Conservation (phyloP, 2,329 filamentous ascomycete genomes). For the Raffaelea albimanens region DNA sequence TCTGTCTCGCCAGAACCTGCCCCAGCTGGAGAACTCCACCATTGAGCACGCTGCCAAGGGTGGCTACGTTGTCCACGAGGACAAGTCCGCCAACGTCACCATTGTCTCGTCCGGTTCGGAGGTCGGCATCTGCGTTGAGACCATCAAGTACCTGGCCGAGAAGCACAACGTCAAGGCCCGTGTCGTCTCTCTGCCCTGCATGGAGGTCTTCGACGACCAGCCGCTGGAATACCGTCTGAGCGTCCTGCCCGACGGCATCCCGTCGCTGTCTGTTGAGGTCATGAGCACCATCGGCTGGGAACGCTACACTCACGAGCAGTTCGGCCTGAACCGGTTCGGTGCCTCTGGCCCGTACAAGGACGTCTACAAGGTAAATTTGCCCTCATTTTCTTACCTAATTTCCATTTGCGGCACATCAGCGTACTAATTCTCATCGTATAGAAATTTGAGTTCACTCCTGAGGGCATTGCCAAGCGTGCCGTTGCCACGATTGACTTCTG, state of each 20-base stretch:
- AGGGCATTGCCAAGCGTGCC: constrained; percentile 93
- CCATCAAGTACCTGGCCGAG: constrained; percentile 82
- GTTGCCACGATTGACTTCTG: constrained; percentile 91
- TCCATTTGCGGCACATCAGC: constrained; percentile 24
- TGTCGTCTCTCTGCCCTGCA: constrained; percentile 92
- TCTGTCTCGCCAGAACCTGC: constrained; percentile 94
- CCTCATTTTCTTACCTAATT: background rate
- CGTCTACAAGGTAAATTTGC: constrained; percentile 70
- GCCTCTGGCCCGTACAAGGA: constrained; percentile 95
- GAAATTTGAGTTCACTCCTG: constrained; percentile 99
- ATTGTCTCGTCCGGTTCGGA: constrained; percentile 94
- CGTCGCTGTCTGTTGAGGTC: constrained; percentile 86
- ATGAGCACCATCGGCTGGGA: constrained; percentile 98
- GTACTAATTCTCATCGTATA: constrained; percentile 26
- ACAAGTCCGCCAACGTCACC: constrained; percentile 74
- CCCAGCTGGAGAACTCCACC: constrained; percentile 89
- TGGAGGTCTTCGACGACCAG: constrained; percentile 93
- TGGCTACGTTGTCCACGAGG: constrained; percentile 84
- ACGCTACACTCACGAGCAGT: constrained; percentile 98
- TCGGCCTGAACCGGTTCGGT: constrained; percentile 98
- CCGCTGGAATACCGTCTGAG: constrained; percentile 89
- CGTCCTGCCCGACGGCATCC: constrained; percentile 88
- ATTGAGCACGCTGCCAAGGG: constrained; percentile 88
- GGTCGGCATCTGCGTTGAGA: constrained; percentile 86
- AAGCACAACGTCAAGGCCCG: constrained; percentile 81